Evolutionary conservation across 2,329 filamentous ascomycete species (phyloP).

Genomic region (Aspergillus udagawae): DNA sequence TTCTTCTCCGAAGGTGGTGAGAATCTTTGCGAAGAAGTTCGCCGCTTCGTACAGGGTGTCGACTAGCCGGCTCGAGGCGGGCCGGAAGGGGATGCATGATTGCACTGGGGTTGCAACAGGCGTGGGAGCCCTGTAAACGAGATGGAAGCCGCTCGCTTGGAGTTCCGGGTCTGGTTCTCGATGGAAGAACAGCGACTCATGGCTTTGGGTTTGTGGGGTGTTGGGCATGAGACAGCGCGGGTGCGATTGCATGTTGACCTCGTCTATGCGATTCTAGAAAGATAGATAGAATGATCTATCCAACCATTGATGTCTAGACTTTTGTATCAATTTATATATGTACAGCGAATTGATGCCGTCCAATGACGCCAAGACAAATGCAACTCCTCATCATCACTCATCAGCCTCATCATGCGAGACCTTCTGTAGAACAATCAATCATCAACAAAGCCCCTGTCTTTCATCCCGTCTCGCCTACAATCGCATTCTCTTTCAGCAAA

Average conservation of each 20-base stretch:
- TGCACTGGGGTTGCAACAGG: neutral
- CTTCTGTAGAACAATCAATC: neutral
- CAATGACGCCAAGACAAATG: neutral
- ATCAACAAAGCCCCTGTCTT: neutral
- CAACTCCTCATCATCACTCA: neutral
- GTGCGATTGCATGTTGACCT: neutral
- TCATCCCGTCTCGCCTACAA: neutral
- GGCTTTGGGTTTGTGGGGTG: neutral
- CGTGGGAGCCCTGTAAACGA: neutral
- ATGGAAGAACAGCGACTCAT: neutral
- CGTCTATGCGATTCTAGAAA: neutral
- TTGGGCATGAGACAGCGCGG: neutral
- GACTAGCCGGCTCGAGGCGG: constrained; percentile 11
- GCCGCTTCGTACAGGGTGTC: constrained; percentile 13
- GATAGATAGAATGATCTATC: no score
- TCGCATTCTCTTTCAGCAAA: neutral
- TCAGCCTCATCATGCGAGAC: neutral
- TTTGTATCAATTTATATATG: neutral
- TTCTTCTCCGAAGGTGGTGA: constrained; percentile 2
- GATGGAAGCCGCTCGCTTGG: neutral
- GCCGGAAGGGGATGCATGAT: constrained; percentile 5
- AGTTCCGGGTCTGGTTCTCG: neutral
- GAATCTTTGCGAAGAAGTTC: constrained; percentile 16
- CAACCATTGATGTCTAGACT: no score
- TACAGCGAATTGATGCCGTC: neutral